Percentiles rank a stretch among this genome's conserved stretches.
phyloP scores from a whole-genome alignment of 225 moss, liverwort and hornwort species.

The Polytrichum formosum region DNA sequence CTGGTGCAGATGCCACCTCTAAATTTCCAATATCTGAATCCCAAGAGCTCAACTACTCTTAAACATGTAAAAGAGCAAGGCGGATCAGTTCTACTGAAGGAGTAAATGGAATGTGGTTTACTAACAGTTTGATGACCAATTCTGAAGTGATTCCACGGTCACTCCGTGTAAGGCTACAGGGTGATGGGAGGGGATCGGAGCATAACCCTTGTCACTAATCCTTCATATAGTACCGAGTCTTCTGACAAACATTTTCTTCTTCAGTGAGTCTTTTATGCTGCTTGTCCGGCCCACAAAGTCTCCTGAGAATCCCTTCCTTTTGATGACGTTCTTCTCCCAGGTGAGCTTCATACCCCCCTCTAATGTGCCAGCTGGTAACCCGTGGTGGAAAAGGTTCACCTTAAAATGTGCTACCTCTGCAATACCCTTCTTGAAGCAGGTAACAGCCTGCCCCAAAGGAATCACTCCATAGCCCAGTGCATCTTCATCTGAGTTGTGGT shows the following conservation, averaged over 20 bases:
- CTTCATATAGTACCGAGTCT: constrained; percentile 29
- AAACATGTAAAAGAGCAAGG: no score
- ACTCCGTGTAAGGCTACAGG: no score
- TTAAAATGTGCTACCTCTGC: constrained; percentile 75
- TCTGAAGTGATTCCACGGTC: no score
- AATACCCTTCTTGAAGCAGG: constrained; percentile 69
- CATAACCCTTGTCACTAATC: neutral
- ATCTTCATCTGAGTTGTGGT: constrained; percentile 69
- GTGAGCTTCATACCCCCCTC: constrained; percentile 92
- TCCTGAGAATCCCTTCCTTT: constrained; percentile 34
- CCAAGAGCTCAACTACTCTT: no score
- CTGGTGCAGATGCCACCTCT: no score
- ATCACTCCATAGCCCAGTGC: constrained; percentile 83
- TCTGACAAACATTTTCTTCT: constrained; percentile 53
- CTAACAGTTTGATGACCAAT: no score
- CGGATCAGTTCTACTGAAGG: no score
- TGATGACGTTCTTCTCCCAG: constrained; percentile 62
- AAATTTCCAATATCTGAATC: no score
- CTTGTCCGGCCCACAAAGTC: constrained; percentile 35
- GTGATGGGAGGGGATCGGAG: no score
- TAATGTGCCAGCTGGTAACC: constrained; percentile 85
- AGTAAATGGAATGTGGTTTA: no score
- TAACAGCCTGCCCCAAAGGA: constrained; percentile 68
- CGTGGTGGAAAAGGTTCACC: constrained; percentile 80
- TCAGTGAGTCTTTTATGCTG: constrained; percentile 50